Percentiles rank a stretch among this genome's conserved stretches.
These are phyloP conservation scores for Berkeleyomyces basicola DNA, from an alignment of 2,329 filamentous ascomycete species.

Conservation along the genomic window DNA sequence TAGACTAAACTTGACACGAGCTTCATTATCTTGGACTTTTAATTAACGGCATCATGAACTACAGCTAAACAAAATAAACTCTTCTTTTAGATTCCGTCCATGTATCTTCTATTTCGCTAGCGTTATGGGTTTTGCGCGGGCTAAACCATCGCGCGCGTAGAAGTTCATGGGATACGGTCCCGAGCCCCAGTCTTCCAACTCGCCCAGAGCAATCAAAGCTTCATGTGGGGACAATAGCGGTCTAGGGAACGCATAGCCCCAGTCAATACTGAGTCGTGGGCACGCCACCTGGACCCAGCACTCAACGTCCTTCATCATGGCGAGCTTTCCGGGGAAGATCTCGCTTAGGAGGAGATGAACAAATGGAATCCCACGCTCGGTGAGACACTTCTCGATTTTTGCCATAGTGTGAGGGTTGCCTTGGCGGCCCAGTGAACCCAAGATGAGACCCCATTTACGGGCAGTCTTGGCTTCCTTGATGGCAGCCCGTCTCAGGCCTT, in stretches of 20 bases:
- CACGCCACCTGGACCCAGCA: constrained; percentile 98
- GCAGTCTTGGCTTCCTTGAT: constrained; percentile 61
- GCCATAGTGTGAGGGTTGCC: constrained; percentile 88
- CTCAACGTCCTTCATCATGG: constrained; percentile 84
- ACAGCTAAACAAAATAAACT: neutral
- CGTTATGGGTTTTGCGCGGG: constrained; percentile 47
- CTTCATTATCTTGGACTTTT: neutral
- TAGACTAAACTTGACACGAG: neutral
- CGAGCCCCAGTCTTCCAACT: constrained; percentile 56
- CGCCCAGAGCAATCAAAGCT: constrained; percentile 75
- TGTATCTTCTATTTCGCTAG: constrained; percentile 15
- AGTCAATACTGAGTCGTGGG: constrained; percentile 92
- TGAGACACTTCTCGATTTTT: constrained; percentile 65
- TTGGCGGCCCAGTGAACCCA: constrained; percentile 82
- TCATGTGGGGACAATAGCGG: constrained; percentile 90
- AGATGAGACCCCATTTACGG: constrained; percentile 83
- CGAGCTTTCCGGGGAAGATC: constrained; percentile 91
- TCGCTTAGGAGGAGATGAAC: constrained; percentile 80
- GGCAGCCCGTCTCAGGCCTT: constrained; percentile 59
- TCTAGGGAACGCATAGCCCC: constrained; percentile 88
- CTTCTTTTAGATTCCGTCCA: neutral
- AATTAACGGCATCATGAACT: neutral
- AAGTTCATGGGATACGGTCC: constrained; percentile 95
- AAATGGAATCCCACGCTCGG: constrained; percentile 55
- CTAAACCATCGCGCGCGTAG: constrained; percentile 81